These are phyloP conservation scores for Puccinia novopanici DNA, from an alignment of 1,284 basidiomycete species.

Conservation along the genomic window DNA sequence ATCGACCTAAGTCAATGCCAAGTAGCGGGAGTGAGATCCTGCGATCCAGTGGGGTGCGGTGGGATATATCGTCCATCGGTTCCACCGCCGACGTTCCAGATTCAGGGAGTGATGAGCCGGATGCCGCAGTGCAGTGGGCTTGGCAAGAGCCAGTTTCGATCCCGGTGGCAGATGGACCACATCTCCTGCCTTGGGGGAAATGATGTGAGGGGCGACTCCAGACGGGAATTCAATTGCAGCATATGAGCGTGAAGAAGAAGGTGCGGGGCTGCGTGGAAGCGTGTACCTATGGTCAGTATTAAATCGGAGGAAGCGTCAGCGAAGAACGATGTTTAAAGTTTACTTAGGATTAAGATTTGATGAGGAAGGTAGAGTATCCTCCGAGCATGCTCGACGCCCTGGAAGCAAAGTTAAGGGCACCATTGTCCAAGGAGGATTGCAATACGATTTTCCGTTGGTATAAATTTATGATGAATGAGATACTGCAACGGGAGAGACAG, in stretches of 20 bases:
- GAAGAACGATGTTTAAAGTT: background rate
- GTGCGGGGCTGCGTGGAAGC: background rate
- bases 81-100: background rate
- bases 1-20: conserved; percentile 30
- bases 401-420: background rate
- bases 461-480: too few relatives aligned
- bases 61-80: background rate
- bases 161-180: background rate
- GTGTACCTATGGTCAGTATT: background rate
- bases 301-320: background rate
- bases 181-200: background rate
- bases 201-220: background rate
- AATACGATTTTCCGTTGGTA: too few relatives aligned
- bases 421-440: too few relatives aligned
- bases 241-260: background rate
- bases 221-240: conserved; percentile 11
- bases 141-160: background rate
- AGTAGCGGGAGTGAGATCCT: conserved; percentile 34
- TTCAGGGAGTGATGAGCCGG: background rate
- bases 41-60: conserved; percentile 23
- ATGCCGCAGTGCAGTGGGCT: background rate
- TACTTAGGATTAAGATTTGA: conserved; percentile 1
- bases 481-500: too few relatives aligned
- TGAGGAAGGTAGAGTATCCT: conserved; percentile 15
- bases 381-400: conserved; percentile 14